phyloP scores from a whole-genome alignment of 2,329 filamentous ascomycete genomes.

The Apiospora kogelbergensis region DNA sequence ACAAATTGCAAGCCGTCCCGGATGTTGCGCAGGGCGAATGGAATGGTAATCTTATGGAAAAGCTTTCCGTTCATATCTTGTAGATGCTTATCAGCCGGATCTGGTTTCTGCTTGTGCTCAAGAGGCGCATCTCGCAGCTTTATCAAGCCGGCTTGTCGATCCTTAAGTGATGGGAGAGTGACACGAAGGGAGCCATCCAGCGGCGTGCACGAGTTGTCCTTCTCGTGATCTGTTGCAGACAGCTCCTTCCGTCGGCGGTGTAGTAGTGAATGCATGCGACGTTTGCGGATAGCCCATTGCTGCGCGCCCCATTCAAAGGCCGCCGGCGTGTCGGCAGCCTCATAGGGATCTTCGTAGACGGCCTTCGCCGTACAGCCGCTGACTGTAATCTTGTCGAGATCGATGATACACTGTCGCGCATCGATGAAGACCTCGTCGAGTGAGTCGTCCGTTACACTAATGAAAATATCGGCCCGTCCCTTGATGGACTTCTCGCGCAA shows the following conservation, averaged over 20 bases:
- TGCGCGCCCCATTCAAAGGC: constrained; percentile 65
- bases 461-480: constrained; percentile 78
- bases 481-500: constrained; percentile 73
- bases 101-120: constrained; percentile 34
- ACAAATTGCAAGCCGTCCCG: constrained; percentile 91
- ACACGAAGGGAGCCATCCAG: constrained; percentile 52
- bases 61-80: constrained; percentile 34
- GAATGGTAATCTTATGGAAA: constrained; percentile 58
- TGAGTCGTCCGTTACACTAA: constrained; percentile 59
- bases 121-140: constrained; percentile 22
- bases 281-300: constrained; percentile 73
- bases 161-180: constrained; percentile 36
- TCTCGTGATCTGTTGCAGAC: constrained; percentile 54
- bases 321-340: constrained; percentile 59
- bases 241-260: constrained; percentile 53
- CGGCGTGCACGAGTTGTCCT: constrained; percentile 52
- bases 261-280: constrained; percentile 59
- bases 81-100: constrained; percentile 36
- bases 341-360: constrained; percentile 65
- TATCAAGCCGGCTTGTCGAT: constrained; percentile 24
- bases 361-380: constrained; percentile 44
- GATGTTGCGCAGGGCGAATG: constrained; percentile 74
- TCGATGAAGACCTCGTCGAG: constrained; percentile 60
- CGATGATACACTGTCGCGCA: constrained; percentile 62
- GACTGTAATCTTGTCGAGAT: constrained; percentile 53